These are phyloP conservation scores for Ceratocystis destructans DNA, from an alignment of 2,329 filamentous ascomycete genomes.

Conservation along the genomic window DNA sequence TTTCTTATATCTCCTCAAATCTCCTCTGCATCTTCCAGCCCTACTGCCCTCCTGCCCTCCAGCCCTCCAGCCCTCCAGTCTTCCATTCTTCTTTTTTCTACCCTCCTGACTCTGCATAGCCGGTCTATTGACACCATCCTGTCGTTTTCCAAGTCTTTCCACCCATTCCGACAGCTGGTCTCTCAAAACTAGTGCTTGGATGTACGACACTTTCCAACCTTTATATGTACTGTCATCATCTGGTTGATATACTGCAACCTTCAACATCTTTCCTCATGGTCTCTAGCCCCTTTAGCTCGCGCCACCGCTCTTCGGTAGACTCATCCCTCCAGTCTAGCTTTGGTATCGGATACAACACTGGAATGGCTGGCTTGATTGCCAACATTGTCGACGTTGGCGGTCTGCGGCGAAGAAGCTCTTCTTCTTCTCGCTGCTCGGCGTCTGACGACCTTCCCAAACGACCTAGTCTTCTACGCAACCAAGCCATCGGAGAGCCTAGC, in stretches of 20 bases:
- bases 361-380: slow-evolving; percentile 18
- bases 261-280: slow-evolving; percentile 5
- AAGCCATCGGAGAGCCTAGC: slow-evolving; percentile 16
- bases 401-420: slow-evolving; percentile 17
- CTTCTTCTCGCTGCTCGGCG: slow-evolving; percentile 19
- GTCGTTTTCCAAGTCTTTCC: no score
- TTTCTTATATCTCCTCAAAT: background rate
- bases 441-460: slow-evolving; percentile 15
- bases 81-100: background rate
- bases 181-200: no score
- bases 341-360: slow-evolving; percentile 12
- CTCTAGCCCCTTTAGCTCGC: slow-evolving; percentile 15
- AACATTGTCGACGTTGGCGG: slow-evolving; percentile 18
- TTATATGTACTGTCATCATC: no score
- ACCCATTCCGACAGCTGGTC: no score
- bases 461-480: slow-evolving; percentile 18
- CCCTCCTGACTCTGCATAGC: background rate
- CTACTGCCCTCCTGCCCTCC: no score
- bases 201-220: no score
- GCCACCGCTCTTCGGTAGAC: slow-evolving; percentile 16
- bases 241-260: no score
- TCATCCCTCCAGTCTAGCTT: slow-evolving; percentile 11
- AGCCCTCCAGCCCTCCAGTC: background rate
- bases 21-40: background rate
- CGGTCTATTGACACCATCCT: background rate